Evolutionary conservation across 2,329 filamentous ascomycete genomes (phyloP), one percentile per base, ranked within the genome.

Genomic region (Sporothrix dimorphospora): DNA sequence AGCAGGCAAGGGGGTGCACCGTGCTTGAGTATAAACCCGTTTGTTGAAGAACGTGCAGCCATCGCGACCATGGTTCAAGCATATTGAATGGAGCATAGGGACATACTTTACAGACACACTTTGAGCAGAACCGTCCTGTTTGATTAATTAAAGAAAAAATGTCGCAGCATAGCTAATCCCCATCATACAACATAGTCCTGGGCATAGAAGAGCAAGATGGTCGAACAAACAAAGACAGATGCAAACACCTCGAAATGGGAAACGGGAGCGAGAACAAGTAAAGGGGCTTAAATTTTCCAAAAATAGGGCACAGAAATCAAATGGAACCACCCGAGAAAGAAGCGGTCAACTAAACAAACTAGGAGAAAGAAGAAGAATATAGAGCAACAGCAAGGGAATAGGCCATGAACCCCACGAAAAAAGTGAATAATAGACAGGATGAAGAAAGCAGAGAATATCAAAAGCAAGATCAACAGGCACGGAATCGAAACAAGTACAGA

Each of bases 351-450:
- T 49, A 30, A 24, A 49, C 24, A 66, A 49, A 49, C 40, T 34
- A 21, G 42, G 42, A 66, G 61, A 66, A 40, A 42, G 11, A 11
- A 66, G 12, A n/a, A 27, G 42, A 34, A 9, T 9, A 66, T 49
- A 47, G 42, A 49, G 40, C 40, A 66, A 30, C 63, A 27, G 63
- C 42, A 47, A 34, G 24, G 42, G 27, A 66, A 66, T 49, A 66
- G 42, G 16, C 42, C 59, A 27, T 45, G 59, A 45, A 65, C 59
- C 59, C 38, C 5, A 30, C 4, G 21, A 65, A 27, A 45, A 27
- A 40, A 27, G 38, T 24, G 21, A 47, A 11, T 47, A 65, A n/a
- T 9, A 19, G 12, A 47, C n/a, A 42, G n/a, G 7, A 8, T 9
- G 8, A 19, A 19, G 4, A 61, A 40, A n/a, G 11, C 0, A 6